phyloP scores from a whole-genome alignment of 805 yeast genomes.

The Lachancea sp. region DNA sequence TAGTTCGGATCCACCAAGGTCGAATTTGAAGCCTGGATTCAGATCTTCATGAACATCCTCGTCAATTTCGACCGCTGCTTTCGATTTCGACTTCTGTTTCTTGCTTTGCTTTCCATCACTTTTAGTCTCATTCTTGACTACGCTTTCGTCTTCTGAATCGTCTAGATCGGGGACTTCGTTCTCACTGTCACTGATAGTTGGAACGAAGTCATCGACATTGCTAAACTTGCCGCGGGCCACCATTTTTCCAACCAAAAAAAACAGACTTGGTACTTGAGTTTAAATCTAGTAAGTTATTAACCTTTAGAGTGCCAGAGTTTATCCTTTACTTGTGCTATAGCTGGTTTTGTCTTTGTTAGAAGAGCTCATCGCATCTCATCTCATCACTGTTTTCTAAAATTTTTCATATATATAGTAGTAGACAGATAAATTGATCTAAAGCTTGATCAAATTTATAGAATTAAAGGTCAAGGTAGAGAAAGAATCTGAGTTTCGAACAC shows the following conservation, averaged over 20 bases:
- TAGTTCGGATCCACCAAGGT: conserved; percentile 50
- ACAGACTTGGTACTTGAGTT: background rate
- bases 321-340: no score
- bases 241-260: background rate
- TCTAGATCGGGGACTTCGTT: conserved; percentile 55
- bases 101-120: conserved; percentile 17
- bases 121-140: conserved; percentile 22
- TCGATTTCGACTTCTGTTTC: conserved; percentile 4
- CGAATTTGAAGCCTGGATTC: conserved; percentile 69
- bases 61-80: conserved; percentile 30
- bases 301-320: no score
- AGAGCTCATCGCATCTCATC: conserved; percentile 14
- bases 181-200: conserved; percentile 74
- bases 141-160: conserved; percentile 38
- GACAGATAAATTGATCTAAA: background rate
- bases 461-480: background rate
- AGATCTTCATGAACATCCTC: conserved; percentile 46
- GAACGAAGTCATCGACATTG: conserved; percentile 45
- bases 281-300: background rate
- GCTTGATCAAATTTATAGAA: background rate
- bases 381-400: conserved; percentile 14
- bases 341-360: background rate
- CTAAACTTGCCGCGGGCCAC: conserved; percentile 17
- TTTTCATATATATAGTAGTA: conserved; percentile 6
- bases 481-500: background rate